A percentile compares a stretch with the other conserved stretches of the same genome.
Evolutionary conservation across 1,284 basidiomycete species (phyloP).

Genomic region (Blastosporella zonata): DNA sequence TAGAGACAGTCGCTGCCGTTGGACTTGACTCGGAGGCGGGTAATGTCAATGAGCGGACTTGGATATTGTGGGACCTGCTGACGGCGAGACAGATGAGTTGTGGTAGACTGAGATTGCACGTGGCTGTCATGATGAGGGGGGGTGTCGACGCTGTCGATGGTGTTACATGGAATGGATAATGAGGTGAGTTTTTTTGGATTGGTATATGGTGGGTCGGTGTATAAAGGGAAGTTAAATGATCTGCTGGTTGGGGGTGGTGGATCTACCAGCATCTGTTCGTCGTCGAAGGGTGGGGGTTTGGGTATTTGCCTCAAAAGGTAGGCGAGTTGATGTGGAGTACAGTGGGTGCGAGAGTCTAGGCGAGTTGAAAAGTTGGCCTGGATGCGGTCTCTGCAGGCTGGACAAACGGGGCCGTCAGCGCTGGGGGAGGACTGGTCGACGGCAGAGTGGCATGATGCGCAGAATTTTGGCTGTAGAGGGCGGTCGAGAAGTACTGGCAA

Average conservation of each 20-base stretch:
- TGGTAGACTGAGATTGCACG: slow-evolving; percentile 6
- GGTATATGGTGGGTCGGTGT: slow-evolving; percentile 18
- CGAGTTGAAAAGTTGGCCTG: slow-evolving; percentile 18
- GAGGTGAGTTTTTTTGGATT: slow-evolving; percentile 24
- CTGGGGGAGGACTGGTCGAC: slow-evolving; percentile 32
- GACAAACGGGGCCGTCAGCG: slow-evolving; percentile 36
- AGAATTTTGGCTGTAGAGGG: slow-evolving; percentile 37
- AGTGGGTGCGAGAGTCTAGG: slow-evolving; percentile 23
- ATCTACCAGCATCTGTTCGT: slow-evolving; percentile 18
- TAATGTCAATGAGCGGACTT: slow-evolving; percentile 68
- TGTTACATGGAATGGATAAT: slow-evolving; percentile 23
- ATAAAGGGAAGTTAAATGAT: slow-evolving; percentile 18
- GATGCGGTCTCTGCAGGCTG: slow-evolving; percentile 35
- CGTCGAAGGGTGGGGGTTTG: slow-evolving; percentile 18
- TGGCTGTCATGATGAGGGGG: slow-evolving; percentile 14
- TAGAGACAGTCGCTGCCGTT: slow-evolving; percentile 78
- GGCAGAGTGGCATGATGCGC: slow-evolving; percentile 38
- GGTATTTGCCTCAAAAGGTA: slow-evolving; percentile 28
- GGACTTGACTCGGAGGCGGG: slow-evolving; percentile 69
- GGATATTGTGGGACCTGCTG: slow-evolving; percentile 21
- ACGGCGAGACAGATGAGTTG: slow-evolving; percentile 9
- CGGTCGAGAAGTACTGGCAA: slow-evolving; percentile 26
- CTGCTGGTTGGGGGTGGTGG: slow-evolving; percentile 10
- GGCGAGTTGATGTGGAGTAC: slow-evolving; percentile 22
- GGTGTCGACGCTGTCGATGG: slow-evolving; percentile 11